Conservation (phyloP, 306 rosid genomes). For the Vigna trinervia region DNA sequence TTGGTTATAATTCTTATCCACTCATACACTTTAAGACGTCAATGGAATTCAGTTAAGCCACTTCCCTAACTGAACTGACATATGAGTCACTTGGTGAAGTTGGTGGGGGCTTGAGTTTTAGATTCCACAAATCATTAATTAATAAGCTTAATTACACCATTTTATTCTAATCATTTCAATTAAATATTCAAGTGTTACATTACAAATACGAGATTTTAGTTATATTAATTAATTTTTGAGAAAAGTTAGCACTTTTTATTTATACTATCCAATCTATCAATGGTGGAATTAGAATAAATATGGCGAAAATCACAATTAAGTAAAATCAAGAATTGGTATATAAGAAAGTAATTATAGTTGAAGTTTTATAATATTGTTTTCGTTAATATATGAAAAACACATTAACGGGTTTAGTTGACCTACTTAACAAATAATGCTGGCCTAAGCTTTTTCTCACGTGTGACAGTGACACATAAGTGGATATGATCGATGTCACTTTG, state of each 20-base stretch:
- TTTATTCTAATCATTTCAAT: no score
- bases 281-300: no score
- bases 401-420: conserved; percentile 85
- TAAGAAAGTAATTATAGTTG: no score
- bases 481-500: conserved; percentile 7
- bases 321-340: no score
- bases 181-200: no score
- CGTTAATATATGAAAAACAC: conserved; percentile 9
- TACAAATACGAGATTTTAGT: no score
- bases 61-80: conserved; percentile 66
- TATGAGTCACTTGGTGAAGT: conserved; percentile 71
- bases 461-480: conserved; percentile 32
- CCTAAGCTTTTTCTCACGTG: conserved; percentile 29
- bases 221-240: no score
- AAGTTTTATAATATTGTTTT: no score
- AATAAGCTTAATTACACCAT: no score
- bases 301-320: no score
- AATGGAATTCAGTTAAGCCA: conserved; percentile 67
- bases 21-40: conserved; percentile 40
- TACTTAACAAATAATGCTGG: conserved; percentile 56
- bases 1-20: conserved; percentile 6
- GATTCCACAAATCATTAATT: background rate
- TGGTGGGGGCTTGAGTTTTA: conserved; percentile 45
- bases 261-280: no score
- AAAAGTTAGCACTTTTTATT: no score